Conservation (phyloP, 495 filamentous ascomycete genomes). For the Aspergillus baeticus region DNA sequence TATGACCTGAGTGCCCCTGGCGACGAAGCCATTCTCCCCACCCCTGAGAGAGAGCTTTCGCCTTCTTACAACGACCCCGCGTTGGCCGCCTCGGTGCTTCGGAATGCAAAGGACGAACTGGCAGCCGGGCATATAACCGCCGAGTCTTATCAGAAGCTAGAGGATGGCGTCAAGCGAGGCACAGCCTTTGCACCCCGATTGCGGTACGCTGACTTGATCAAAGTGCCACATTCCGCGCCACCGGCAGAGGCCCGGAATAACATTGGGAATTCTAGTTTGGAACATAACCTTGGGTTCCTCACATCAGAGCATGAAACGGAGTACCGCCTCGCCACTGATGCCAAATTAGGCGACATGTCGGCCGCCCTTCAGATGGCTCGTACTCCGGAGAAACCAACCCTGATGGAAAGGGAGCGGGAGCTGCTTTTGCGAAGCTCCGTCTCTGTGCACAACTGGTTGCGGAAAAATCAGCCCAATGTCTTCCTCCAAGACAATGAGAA, state of each 20-base stretch:
- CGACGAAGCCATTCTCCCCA: slow-evolving; percentile 36
- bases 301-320: slow-evolving; percentile 78
- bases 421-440: slow-evolving; percentile 72
- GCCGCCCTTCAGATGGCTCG: slow-evolving; percentile 33
- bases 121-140: slow-evolving; percentile 39
- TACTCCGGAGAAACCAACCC: slow-evolving; percentile 37
- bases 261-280: slow-evolving; percentile 17
- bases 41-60: slow-evolving; percentile 38
- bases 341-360: slow-evolving; percentile 53
- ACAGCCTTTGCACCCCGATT: slow-evolving; percentile 38
- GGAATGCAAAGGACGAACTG: slow-evolving; percentile 45
- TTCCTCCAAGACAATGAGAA: slow-evolving; percentile 80
- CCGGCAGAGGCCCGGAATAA: slow-evolving; percentile 16
- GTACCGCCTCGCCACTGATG: slow-evolving; percentile 70
- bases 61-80: slow-evolving; percentile 37
- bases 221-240: slow-evolving; percentile 31
- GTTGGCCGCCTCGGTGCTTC: slow-evolving; percentile 37
- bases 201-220: slow-evolving; percentile 31
- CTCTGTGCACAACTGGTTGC: slow-evolving; percentile 88
- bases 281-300: slow-evolving; percentile 55
- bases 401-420: slow-evolving; percentile 55
- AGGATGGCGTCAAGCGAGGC: slow-evolving; percentile 38
- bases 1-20: slow-evolving; percentile 55
- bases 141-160: slow-evolving; percentile 37
- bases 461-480: slow-evolving; percentile 75